These are phyloP conservation scores for Edaphochlamys debaryana DNA, from an alignment of 139 green algal species.

Conservation along the genomic window DNA sequence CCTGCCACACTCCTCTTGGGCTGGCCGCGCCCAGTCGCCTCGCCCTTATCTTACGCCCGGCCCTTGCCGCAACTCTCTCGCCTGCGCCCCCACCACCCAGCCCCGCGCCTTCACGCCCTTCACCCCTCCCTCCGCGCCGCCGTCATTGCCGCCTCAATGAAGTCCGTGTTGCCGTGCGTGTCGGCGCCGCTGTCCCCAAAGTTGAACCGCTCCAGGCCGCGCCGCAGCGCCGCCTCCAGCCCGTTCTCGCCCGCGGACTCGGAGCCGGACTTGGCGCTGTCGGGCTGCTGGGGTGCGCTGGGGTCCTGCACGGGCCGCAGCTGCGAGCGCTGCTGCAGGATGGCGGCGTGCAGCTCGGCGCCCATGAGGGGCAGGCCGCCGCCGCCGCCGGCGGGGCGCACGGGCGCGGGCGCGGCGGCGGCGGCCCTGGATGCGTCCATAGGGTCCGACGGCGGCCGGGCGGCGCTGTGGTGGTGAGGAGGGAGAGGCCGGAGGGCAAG, in stretches of 20 bases:
- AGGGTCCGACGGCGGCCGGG: background rate
- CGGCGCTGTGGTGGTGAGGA: background rate
- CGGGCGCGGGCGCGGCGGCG: background rate
- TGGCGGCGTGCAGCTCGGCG: constrained; percentile 55
- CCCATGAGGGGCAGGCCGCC: constrained; percentile 28
- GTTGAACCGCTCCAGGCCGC: constrained; percentile 58
- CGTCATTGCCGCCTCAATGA: constrained; percentile 38
- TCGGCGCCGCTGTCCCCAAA: constrained; percentile 52
- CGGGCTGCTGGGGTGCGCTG: background rate
- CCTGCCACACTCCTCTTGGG: too few species aligned
- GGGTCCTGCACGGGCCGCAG: constrained; percentile 55
- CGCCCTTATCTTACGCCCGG: too few species aligned
- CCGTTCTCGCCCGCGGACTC: background rate
- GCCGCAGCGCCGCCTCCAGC: constrained; percentile 56
- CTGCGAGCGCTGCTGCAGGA: constrained; percentile 53
- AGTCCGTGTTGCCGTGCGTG: constrained; percentile 40
- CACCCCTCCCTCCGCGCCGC: background rate
- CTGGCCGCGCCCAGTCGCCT: too few species aligned
- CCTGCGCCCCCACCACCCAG: too few species aligned
- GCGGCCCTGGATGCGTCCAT: background rate
- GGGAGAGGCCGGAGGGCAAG: background rate
- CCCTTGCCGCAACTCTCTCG: too few species aligned
- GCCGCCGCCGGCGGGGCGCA: background rate
- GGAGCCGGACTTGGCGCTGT: background rate
- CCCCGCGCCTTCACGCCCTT: background rate